These are phyloP conservation scores for Pavlovales sp. DNA, from an alignment of 208 protist genomes.

Conservation along the genomic window DNA sequence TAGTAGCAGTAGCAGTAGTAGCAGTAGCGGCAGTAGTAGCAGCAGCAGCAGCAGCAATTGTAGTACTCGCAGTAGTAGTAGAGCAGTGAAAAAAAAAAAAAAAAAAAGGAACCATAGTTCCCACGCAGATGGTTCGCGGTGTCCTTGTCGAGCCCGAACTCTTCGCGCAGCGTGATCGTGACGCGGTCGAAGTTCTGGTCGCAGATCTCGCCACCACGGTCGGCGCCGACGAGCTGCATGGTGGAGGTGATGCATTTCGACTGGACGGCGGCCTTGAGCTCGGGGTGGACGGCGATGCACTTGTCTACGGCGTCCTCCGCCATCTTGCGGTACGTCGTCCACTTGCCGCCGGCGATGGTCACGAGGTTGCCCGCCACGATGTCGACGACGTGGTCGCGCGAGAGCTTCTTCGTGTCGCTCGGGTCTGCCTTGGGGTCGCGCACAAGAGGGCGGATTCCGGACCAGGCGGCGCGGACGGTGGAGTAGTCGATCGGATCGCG, in stretches of 20 bases:
- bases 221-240: constrained; percentile 73
- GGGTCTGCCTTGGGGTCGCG: constrained; percentile 21
- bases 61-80: constrained; percentile 38
- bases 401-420: constrained; percentile 68
- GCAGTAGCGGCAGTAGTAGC: too few species aligned
- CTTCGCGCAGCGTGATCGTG: constrained; percentile 23
- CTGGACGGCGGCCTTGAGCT: neutral
- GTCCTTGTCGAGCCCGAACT: constrained; percentile 45
- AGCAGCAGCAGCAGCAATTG: constrained; percentile 45
- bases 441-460: constrained; percentile 51
- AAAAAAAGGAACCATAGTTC: constrained; percentile 61
- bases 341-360: constrained; percentile 85
- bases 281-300: constrained; percentile 54
- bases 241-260: constrained; percentile 69
- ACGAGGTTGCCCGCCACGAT: constrained; percentile 67
- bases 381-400: constrained; percentile 82
- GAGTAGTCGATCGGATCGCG: constrained; percentile 64
- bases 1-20: too few species aligned
- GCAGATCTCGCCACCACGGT: constrained; percentile 55
- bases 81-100: constrained; percentile 63
- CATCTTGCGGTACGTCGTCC: constrained; percentile 90
- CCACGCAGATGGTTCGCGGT: constrained; percentile 53
- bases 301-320: constrained; percentile 78
- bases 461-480: constrained; percentile 49
- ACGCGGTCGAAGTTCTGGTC: neutral